Conservation (phyloP, 2,329 filamentous ascomycete species). For the Fusarium papillatum region DNA sequence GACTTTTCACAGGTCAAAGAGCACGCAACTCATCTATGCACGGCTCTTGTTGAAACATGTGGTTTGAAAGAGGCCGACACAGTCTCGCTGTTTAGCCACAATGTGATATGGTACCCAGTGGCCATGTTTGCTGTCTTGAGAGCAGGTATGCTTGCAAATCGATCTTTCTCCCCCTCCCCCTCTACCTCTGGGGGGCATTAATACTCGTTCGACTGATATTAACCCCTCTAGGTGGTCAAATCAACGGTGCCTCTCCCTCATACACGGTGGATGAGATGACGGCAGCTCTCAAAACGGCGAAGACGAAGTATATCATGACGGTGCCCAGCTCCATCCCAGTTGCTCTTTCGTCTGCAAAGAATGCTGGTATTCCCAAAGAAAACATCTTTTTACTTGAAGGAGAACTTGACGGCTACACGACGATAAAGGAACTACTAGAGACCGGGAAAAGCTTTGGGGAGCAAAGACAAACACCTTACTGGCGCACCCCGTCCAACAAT, state of each 20-base stretch:
- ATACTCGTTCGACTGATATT: too few relatives aligned
- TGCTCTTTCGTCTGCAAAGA: not conserved
- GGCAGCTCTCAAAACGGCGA: conserved; percentile 7
- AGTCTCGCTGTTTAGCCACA: conserved; percentile 7
- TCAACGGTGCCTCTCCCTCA: conserved; percentile 16
- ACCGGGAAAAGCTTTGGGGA: not conserved
- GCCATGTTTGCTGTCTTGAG: conserved; percentile 18
- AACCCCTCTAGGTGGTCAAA: not conserved
- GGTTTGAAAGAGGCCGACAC: conserved; percentile 5
- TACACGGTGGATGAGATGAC: conserved; percentile 22
- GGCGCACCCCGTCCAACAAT: too few relatives aligned
- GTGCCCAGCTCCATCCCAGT: not conserved
- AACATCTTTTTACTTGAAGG: conserved; percentile 14
- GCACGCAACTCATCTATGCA: conserved; percentile 9
- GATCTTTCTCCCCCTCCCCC: too few relatives aligned
- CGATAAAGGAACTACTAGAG: conserved; percentile 7
- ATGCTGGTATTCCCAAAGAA: conserved; percentile 2
- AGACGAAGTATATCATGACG: conserved; percentile 20
- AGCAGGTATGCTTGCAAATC: not conserved
- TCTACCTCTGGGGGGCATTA: too few relatives aligned
- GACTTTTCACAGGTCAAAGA: conserved; percentile 16
- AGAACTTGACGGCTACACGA: not conserved
- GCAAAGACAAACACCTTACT: too few relatives aligned
- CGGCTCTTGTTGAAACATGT: conserved; percentile 1
- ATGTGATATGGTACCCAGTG: conserved; percentile 21